Evolutionary conservation across 1,139 yeast species (phyloP).

Genomic region (Suhomyces atakaporum): DNA sequence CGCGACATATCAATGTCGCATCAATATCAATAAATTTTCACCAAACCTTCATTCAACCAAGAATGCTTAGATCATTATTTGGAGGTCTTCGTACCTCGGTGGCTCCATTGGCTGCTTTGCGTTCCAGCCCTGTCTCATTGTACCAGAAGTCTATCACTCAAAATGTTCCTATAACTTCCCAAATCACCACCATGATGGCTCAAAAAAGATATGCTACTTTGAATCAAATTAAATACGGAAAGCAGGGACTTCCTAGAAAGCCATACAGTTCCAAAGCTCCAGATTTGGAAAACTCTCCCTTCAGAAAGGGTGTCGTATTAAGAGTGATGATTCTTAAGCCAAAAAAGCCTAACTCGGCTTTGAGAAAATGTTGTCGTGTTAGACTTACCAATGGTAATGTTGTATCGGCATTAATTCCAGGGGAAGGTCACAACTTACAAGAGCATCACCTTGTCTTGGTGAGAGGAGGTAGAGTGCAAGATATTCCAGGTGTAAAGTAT

Average conservation of each 20-base stretch:
- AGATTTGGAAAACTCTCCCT: slow-evolving; percentile 78
- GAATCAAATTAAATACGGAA: slow-evolving; percentile 71
- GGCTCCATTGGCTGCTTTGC: slow-evolving; percentile 1
- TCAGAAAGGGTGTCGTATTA: slow-evolving; percentile 90
- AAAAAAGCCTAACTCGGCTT: slow-evolving; percentile 97
- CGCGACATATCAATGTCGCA: slow-evolving; percentile 2
- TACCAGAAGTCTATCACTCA: slow-evolving; percentile 12
- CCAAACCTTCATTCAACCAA: not conserved
- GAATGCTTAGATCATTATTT: slow-evolving; percentile 20
- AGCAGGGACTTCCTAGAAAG: slow-evolving; percentile 55
- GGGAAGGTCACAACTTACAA: slow-evolving; percentile 98
- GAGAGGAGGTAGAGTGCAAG: slow-evolving; percentile 97
- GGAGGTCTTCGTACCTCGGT: slow-evolving; percentile 7
- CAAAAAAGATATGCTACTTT: slow-evolving; percentile 64
- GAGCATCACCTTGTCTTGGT: slow-evolving; percentile 96
- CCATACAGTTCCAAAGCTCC: slow-evolving; percentile 63
- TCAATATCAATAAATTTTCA: slow-evolving; percentile 1
- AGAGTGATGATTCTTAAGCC: slow-evolving; percentile 95
- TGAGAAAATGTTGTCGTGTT: slow-evolving; percentile 95
- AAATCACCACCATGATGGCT: slow-evolving; percentile 20
- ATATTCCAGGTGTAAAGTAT: slow-evolving; percentile 97
- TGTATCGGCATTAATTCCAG: slow-evolving; percentile 92
- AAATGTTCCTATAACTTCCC: slow-evolving; percentile 13
- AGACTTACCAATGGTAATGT: slow-evolving; percentile 88
- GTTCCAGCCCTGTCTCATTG: slow-evolving; percentile 4